Evolutionary conservation across 208 protist species (phyloP).

Genomic region (Trypanosomatidae sp.): DNA sequence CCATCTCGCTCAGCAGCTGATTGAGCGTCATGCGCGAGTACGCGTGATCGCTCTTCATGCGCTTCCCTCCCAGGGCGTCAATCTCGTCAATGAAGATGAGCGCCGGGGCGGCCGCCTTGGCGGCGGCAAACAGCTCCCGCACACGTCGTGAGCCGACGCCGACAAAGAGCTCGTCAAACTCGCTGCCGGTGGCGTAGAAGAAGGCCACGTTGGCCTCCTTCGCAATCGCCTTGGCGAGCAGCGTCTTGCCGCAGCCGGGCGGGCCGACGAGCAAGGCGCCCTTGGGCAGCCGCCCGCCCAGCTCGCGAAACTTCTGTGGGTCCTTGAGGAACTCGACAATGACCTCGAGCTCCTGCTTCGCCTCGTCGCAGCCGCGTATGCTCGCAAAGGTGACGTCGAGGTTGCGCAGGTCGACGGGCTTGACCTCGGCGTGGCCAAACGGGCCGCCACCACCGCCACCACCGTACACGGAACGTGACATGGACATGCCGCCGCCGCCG

Average conservation of each 20-base stretch:
- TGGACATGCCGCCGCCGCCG: conserved; percentile 3
- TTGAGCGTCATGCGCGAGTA: conserved; percentile 92
- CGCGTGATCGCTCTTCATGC: conserved; percentile 44
- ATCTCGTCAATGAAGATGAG: conserved; percentile 99
- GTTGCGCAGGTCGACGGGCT: conserved; percentile 64
- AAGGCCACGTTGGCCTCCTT: conserved; percentile 93
- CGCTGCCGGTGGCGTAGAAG: conserved; percentile 91
- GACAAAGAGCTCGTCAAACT: conserved; percentile 98
- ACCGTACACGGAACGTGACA: conserved; percentile 1
- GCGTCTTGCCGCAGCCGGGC: conserved; percentile 96
- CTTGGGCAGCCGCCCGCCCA: conserved; percentile 94
- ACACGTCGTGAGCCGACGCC: conserved; percentile 93
- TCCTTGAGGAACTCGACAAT: conserved; percentile 92
- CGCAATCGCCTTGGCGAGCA: conserved; percentile 88
- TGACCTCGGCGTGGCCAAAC: conserved; percentile 40
- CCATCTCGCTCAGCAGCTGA: conserved; percentile 95
- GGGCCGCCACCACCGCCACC: conserved; percentile 9
- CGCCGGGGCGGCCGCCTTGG: conserved; percentile 88
- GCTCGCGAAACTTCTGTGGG: conserved; percentile 85
- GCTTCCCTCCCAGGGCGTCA: conserved; percentile 89
- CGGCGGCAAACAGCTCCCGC: conserved; percentile 90
- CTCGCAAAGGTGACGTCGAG: conserved; percentile 76
- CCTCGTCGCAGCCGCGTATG: conserved; percentile 85
- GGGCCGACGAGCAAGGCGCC: conserved; percentile 94
- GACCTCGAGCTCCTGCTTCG: conserved; percentile 86